Conservation (phyloP, 2,329 filamentous ascomycete species). For the Alternaria metachromatica region DNA sequence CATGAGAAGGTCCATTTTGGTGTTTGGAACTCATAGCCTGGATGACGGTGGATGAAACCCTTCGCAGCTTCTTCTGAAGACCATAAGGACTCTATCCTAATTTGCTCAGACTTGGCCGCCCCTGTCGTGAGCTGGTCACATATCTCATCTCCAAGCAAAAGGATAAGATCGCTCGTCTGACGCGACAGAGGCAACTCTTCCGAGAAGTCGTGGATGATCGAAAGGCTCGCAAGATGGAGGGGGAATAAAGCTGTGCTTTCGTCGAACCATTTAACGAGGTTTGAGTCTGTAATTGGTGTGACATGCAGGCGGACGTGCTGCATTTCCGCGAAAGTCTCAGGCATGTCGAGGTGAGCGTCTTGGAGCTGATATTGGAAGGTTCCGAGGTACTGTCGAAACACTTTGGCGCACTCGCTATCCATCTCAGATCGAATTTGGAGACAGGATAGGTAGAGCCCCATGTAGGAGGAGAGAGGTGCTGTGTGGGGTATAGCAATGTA, state of each 20-base stretch:
- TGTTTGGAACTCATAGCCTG: not conserved
- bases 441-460: not conserved
- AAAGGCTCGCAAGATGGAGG: not conserved
- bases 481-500: not conserved
- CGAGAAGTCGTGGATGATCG: not conserved
- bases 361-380: not conserved
- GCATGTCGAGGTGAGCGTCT: not conserved
- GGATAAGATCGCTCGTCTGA: rapidly evolving
- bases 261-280: rapidly evolving
- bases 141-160: not conserved
- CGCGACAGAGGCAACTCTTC: not conserved
- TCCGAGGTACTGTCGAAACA: rapidly evolving
- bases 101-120: not conserved
- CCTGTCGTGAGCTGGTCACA: not conserved
- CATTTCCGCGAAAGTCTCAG: not conserved
- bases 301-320: not conserved
- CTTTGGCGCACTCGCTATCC: not conserved
- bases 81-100: not conserved
- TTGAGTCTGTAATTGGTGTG: rapidly evolving
- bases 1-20: not conserved
- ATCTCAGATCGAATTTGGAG: not conserved
- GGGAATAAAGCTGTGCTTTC: rapidly evolving
- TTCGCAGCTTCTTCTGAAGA: not conserved
- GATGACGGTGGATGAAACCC: rapidly evolving
- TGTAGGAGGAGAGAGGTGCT: not conserved